These are phyloP conservation scores for Casuarina equisetifolia DNA, from an alignment of 306 rosid genomes.

Conservation along the genomic window DNA sequence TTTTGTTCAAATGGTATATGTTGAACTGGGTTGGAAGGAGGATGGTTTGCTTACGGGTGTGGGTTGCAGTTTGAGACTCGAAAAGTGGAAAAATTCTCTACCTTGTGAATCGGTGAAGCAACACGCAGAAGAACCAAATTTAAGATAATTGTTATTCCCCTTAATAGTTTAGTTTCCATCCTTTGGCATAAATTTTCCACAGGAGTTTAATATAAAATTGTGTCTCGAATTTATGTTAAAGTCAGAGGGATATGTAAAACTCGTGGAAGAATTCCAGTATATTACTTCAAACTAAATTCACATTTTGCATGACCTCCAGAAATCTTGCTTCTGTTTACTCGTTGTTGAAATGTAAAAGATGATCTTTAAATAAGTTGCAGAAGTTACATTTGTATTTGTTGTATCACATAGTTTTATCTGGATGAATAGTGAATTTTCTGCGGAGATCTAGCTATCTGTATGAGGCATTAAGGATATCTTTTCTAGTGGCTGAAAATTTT, in stretches of 20 bases:
- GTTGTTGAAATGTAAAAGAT: background rate
- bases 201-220: background rate
- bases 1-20: background rate
- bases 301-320: background rate
- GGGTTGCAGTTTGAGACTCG: background rate
- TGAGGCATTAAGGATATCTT: background rate
- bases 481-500: background rate
- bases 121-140: conserved; percentile 2
- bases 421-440: conserved; percentile 2
- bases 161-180: background rate
- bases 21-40: background rate
- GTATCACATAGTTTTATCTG: background rate
- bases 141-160: background rate
- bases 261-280: background rate
- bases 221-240: background rate
- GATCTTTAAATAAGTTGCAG: conserved; percentile 2
- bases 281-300: background rate
- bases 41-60: background rate
- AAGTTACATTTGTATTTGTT: conserved; percentile 1
- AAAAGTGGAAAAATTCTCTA: background rate
- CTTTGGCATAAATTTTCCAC: background rate
- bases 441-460: background rate
- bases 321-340: conserved; percentile 3
- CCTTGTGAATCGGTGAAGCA: background rate
- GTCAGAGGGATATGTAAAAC: background rate